Percentiles rank a stretch among this genome's conserved stretches.
Conservation (phyloP, 2,329 filamentous ascomycete species). For the Botrytis porri region DNA sequence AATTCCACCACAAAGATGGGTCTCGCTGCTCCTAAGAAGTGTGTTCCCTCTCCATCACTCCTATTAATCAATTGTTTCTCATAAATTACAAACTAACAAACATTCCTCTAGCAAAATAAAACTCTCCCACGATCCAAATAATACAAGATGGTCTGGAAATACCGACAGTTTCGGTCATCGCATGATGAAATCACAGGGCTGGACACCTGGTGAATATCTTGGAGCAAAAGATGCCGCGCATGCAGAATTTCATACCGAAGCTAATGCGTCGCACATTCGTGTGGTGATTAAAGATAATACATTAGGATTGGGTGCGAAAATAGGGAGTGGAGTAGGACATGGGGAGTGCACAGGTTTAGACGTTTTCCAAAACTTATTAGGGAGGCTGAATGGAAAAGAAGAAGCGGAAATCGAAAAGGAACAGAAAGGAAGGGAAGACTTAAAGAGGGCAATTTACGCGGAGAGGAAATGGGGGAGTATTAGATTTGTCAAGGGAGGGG, state of each 20-base stretch:
- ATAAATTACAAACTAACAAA: conserved; percentile 39
- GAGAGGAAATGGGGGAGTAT: conserved; percentile 75
- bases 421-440: conserved; percentile 62
- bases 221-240: conserved; percentile 76
- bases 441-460: conserved; percentile 71
- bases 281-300: conserved; percentile 87
- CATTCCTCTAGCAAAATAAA: conserved; percentile 52
- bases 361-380: conserved; percentile 80
- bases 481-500: conserved; percentile 83
- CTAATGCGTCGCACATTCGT: conserved; percentile 81
- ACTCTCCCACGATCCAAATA: conserved; percentile 89
- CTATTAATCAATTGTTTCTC: not conserved
- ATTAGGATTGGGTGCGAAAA: conserved; percentile 80
- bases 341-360: conserved; percentile 78
- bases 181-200: conserved; percentile 84
- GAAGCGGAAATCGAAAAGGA: conserved; percentile 71
- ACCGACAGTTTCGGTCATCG: conserved; percentile 82
- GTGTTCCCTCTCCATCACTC: conserved; percentile 34
- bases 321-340: conserved; percentile 63
- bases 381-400: conserved; percentile 83
- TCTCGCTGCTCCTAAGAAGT: conserved; percentile 67
- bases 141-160: conserved; percentile 86
- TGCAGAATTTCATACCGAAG: conserved; percentile 71
- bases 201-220: conserved; percentile 80
- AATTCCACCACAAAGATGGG: conserved; percentile 51